Percentiles rank a stretch among this genome's conserved stretches.
These are phyloP conservation scores for Calonectria hongkongensis DNA, from an alignment of 2,329 filamentous ascomycete species.

Conservation along the genomic window DNA sequence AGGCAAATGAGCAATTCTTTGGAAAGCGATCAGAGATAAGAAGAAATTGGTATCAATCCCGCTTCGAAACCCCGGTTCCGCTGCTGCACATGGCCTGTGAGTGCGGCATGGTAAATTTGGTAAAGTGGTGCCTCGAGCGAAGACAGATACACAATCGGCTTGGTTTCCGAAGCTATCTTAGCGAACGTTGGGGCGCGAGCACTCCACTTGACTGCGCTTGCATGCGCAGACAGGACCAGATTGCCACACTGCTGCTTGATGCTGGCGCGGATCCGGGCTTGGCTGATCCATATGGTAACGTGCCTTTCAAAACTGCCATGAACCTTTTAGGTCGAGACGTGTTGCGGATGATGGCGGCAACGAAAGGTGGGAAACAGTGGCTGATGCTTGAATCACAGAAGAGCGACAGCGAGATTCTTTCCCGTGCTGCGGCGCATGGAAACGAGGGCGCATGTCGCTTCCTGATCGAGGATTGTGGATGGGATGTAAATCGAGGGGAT, in stretches of 20 bases:
- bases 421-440: background rate
- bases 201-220: background rate
- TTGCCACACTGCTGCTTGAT: background rate
- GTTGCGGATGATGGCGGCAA: conserved; percentile 10
- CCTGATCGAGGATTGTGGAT: conserved; percentile 1
- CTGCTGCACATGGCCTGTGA: conserved; percentile 1
- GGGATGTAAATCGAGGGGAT: background rate
- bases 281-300: too few species aligned
- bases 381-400: background rate
- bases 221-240: background rate
- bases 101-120: background rate
- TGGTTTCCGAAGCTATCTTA: background rate
- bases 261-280: background rate
- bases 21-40: background rate
- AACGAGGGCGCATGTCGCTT: conserved; percentile 14
- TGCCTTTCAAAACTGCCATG: background rate
- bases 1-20: background rate
- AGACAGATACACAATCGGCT: background rate
- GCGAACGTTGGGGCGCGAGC: background rate
- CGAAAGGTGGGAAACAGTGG: background rate
- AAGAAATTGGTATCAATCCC: background rate
- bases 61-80: background rate
- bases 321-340: background rate
- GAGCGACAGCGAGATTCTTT: background rate
- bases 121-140: conserved; percentile 4